Base-by-base conservation (phyloP, 2,329 filamentous ascomycete genomes). In the Emergomyces pasteurianus region DNA sequence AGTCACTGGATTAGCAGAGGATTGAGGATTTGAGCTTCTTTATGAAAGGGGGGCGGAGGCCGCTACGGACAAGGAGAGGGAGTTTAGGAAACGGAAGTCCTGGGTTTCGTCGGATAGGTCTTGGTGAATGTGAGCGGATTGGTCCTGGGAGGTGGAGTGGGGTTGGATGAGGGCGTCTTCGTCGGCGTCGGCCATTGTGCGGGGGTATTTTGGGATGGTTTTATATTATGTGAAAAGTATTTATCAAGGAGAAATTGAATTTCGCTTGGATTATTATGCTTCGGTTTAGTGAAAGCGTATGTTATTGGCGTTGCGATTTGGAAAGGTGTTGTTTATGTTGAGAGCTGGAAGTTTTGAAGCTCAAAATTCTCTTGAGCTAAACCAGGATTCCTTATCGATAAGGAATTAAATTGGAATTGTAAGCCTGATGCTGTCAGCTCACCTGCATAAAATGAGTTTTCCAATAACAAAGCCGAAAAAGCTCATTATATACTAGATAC, bases 41-140 rank as follows among this genome's bases (percentile, higher is more conserved):
- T 43, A 52, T 34, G 23, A 16, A 23, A 56, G 21, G 28, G 16
- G 36, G 47, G 52, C 54, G 54, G 7, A 38, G 5, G 18, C 5
- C 3, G 23, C 7, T 52, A 68, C 71, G 63, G 68, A 80, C 74
- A 78, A 80, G 73, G 78, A 80, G 65, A 86, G 71, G 62, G 78
- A 78, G 63, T 78, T 78, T 47, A 87, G 86, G 64, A 92, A 86
- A 65, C 89, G 86, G 73, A 92, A 96, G 75, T 97, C 92, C 69
- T 92, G 90, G 1, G 86, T 83, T 72, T 92, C 88, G 67, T 96
- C 92, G 47, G 87, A 87, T 59, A 86, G 80, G 63, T 85, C 84
- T 55, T 84, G 80, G 61, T 88, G 85, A n/a, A 71, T 65, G 60
- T 73, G 69, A 8, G 73, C 71, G 50, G 72, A 62, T 18, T 68